Percentiles rank a stretch among this genome's conserved stretches.
These are phyloP conservation scores for Parmales sp. DNA, from an alignment of 108 stramenopile genomes.

Conservation along the genomic window DNA sequence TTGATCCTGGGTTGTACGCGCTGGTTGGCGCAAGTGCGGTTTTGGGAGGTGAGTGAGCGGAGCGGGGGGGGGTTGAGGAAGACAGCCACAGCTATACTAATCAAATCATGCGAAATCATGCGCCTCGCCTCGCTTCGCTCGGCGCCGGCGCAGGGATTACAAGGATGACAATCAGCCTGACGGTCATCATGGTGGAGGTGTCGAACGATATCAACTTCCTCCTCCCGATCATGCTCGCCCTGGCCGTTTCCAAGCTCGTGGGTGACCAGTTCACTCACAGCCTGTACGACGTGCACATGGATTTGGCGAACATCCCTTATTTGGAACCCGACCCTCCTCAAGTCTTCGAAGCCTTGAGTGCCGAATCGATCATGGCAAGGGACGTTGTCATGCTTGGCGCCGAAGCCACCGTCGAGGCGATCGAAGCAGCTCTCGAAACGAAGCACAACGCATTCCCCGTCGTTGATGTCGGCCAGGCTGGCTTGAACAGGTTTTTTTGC, in stretches of 20 bases:
- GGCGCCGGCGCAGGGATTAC: not conserved
- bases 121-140: too few relatives aligned
- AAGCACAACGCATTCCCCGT: conserved; percentile 6
- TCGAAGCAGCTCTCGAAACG: not conserved
- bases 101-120: not conserved
- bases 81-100: not conserved
- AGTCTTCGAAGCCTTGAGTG: not conserved
- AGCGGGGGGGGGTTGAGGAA: too few relatives aligned
- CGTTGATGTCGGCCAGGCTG: not conserved
- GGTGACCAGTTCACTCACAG: not conserved
- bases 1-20: conserved; percentile 4
- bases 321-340: conserved; percentile 9
- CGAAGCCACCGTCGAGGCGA: not conserved
- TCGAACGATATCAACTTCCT: conserved; percentile 7
- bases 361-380: conserved; percentile 1
- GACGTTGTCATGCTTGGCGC: conserved; percentile 1
- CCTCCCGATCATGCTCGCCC: conserved; percentile 11
- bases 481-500: conserved; percentile 1
- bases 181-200: conserved; percentile 6
- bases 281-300: conserved; percentile 13
- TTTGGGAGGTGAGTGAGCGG: not conserved
- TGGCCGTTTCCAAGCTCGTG: not conserved
- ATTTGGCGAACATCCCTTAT: conserved; percentile 2
- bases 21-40: not conserved
- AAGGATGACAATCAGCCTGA: conserved; percentile 6